Conservation (phyloP, 257 asterid species). For the Nicotiana noctiflora region DNA sequence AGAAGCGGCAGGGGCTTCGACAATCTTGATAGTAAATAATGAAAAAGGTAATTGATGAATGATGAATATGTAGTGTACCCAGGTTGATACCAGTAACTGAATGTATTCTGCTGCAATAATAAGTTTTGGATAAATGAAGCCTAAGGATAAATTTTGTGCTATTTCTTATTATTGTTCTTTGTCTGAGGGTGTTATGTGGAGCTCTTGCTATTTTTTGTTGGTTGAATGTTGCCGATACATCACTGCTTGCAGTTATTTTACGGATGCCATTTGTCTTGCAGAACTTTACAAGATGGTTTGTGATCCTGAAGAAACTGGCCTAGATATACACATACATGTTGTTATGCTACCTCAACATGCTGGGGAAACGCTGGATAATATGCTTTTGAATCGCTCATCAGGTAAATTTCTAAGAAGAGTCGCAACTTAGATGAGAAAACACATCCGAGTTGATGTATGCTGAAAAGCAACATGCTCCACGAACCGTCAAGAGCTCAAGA, state of each 20-base stretch:
- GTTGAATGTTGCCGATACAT: background rate
- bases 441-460: too few species aligned
- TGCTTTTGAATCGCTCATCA: constrained; percentile 67
- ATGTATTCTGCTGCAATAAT: background rate
- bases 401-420: constrained; percentile 35
- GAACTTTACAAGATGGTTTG: constrained; percentile 98
- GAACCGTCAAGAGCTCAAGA: too few species aligned
- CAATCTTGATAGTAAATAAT: constrained; percentile 75
- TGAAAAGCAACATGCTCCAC: too few species aligned
- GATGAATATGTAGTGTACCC: background rate
- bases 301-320: constrained; percentile 80
- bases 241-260: background rate
- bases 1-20: constrained; percentile 93
- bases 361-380: constrained; percentile 54
- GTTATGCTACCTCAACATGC: constrained; percentile 90
- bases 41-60: constrained; percentile 52
- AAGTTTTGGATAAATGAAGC: background rate
- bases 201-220: too few species aligned
- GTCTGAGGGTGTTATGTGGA: too few species aligned
- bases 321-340: constrained; percentile 71
- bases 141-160: background rate
- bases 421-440: too few species aligned
- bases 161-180: too few species aligned
- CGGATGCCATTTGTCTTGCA: constrained; percentile 26
- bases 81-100: background rate